phyloP scores from a whole-genome alignment of 176 grass and related monocot species.

The Cenchrus americanus region DNA sequence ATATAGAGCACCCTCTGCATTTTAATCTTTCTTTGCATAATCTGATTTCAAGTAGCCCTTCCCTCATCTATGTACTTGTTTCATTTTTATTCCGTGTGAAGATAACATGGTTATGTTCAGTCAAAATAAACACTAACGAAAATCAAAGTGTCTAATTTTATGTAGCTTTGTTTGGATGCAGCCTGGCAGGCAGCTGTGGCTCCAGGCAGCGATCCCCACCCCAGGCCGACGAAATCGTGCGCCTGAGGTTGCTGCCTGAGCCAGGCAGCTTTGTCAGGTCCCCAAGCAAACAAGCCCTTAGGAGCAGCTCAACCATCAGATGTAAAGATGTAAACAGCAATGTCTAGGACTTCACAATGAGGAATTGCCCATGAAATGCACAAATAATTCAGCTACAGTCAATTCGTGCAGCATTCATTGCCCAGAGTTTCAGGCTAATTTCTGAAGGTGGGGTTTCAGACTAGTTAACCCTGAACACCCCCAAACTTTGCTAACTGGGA shows the following conservation, averaged over 20 bases:
- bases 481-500: neutral
- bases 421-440: neutral
- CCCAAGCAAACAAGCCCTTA: neutral
- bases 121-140: neutral
- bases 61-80: neutral
- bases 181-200: too few relatives aligned
- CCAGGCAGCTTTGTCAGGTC: too few relatives aligned
- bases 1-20: neutral
- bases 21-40: neutral
- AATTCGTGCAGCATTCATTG: neutral
- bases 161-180: neutral
- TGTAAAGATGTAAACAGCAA: neutral
- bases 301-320: neutral
- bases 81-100: neutral
- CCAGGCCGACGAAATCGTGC: too few relatives aligned
- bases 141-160: neutral
- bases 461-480: neutral
- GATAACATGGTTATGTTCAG: neutral
- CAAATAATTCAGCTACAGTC: neutral
- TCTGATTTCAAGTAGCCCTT: neutral
- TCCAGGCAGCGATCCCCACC: too few relatives aligned
- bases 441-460: neutral
- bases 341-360: neutral
- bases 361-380: neutral
- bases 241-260: too few relatives aligned